Conservation (phyloP, 2,329 filamentous ascomycete species). For the Zymoseptoria passerinii region DNA sequence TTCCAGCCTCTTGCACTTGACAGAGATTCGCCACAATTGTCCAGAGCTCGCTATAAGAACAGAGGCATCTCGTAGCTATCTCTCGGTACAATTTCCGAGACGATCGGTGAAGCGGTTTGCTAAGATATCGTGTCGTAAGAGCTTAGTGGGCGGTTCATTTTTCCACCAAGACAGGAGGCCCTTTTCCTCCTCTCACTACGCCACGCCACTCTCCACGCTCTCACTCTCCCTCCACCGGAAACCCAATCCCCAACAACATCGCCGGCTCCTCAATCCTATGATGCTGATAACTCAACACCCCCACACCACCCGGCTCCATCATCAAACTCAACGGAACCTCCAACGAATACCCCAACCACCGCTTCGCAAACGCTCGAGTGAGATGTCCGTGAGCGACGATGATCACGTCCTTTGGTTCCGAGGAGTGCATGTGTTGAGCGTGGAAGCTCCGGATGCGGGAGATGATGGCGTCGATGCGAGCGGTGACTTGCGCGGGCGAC, state of each 20-base stretch:
- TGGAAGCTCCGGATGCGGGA: conserved; percentile 59
- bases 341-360: conserved; percentile 64
- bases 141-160: no score
- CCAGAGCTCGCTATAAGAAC: no score
- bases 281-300: conserved; percentile 76
- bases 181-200: not conserved
- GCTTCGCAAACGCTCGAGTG: conserved; percentile 72
- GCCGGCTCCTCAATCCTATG: conserved; percentile 70
- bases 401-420: conserved; percentile 54
- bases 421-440: conserved; percentile 36
- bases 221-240: conserved; percentile 33
- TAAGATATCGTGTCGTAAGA: no score
- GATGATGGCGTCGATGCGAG: conserved; percentile 65
- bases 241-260: conserved; percentile 67
- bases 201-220: not conserved
- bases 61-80: no score
- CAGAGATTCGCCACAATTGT: no score
- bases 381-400: conserved; percentile 82
- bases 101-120: no score
- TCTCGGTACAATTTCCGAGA: no score
- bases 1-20: no score
- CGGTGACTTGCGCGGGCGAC: conserved; percentile 61
- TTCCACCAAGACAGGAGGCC: no score
- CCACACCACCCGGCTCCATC: conserved; percentile 76
- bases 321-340: conserved; percentile 63